Percentiles rank a stretch among this genome's conserved stretches.
These are phyloP conservation scores for Leccinum sublutescens DNA, from an alignment of 768 basidiomycete genomes.

Conservation along the genomic window DNA sequence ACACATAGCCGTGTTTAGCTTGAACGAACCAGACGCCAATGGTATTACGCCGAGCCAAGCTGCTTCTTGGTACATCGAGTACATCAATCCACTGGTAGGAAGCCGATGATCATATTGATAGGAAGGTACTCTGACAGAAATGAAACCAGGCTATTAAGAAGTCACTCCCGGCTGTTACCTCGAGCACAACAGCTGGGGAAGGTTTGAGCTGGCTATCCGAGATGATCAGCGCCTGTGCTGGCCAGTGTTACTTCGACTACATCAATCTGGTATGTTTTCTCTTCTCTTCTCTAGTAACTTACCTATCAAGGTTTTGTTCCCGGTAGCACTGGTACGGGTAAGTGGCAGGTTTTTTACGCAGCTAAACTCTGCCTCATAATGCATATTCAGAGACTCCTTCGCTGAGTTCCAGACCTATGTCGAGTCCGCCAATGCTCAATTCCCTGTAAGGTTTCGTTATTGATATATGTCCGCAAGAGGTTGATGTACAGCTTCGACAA, in stretches of 20 bases:
- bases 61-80: conserved; percentile 35
- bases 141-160: conserved; percentile 34
- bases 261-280: conserved; percentile 31
- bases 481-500: conserved; percentile 8
- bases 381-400: conserved; percentile 23
- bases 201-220: conserved; percentile 36
- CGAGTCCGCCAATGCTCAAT: conserved; percentile 25
- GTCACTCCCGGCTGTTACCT: conserved; percentile 38
- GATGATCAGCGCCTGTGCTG: conserved; percentile 35
- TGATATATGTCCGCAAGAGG: neutral
- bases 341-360: neutral
- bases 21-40: conserved; percentile 22
- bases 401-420: conserved; percentile 29
- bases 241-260: conserved; percentile 36
- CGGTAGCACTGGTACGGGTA: conserved; percentile 32
- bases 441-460: conserved; percentile 23
- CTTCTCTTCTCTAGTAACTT: neutral
- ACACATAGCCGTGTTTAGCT: conserved; percentile 30
- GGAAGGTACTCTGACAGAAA: neutral
- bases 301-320: neutral
- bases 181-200: conserved; percentile 31
- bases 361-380: neutral
- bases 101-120: neutral
- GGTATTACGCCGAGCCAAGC: conserved; percentile 29
- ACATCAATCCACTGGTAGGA: conserved; percentile 37